These are phyloP conservation scores for Mixia osmundae DNA, from an alignment of 1,284 basidiomycete genomes.

Conservation along the genomic window DNA sequence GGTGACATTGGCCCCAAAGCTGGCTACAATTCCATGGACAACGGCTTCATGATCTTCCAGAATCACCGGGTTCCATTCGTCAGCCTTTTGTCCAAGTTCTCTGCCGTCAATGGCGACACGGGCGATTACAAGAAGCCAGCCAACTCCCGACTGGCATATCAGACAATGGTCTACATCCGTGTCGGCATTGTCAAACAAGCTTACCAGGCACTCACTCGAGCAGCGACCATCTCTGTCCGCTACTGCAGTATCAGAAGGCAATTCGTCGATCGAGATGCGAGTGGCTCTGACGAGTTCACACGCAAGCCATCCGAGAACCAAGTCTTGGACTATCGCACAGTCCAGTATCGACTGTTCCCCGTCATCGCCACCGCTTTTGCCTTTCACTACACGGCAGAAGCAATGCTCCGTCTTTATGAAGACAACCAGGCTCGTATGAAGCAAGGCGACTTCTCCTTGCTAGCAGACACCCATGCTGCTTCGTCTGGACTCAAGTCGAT, in stretches of 20 bases:
- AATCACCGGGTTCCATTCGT: constrained; percentile 40
- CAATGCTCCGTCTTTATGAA: constrained; percentile 23
- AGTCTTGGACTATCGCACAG: constrained; percentile 24
- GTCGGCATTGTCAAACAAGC: constrained; percentile 22
- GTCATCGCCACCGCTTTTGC: constrained; percentile 24
- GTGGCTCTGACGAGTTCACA: constrained; percentile 19
- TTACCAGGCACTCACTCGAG: constrained; percentile 20
- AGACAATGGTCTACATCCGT: constrained; percentile 20
- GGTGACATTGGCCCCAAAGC: constrained; percentile 20
- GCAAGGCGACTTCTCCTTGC: constrained; percentile 21
- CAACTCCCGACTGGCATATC: constrained; percentile 17
- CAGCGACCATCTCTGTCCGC: constrained; percentile 22
- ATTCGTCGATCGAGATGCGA: constrained; percentile 23
- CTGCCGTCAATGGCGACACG: constrained; percentile 22
- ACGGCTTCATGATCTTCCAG: constrained; percentile 30
- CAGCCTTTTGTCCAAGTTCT: constrained; percentile 41
- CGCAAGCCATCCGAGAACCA: constrained; percentile 21
- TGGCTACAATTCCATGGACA: constrained; percentile 22
- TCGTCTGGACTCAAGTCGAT: constrained; percentile 22
- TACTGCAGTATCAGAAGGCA: constrained; percentile 24
- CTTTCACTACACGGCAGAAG: constrained; percentile 22
- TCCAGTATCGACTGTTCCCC: constrained; percentile 23
- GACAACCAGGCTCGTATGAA: constrained; percentile 20
- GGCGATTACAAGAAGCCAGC: constrained; percentile 15
- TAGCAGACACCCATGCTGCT: constrained; percentile 23